These are phyloP conservation scores for Suhomyces atakaporum DNA, from an alignment of 1,139 yeast genomes.

Conservation along the genomic window DNA sequence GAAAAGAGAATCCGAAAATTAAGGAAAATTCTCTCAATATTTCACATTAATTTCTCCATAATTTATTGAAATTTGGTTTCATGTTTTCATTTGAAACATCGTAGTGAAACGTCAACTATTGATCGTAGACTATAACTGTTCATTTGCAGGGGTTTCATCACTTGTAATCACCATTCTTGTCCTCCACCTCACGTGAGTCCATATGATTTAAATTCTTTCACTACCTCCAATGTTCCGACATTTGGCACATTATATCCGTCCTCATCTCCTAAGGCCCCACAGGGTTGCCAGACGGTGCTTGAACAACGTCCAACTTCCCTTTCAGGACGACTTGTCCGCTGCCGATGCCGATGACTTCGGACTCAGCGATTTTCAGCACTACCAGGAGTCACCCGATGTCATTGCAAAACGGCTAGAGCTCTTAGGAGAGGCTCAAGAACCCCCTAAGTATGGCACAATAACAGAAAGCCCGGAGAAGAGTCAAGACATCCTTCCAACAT, in stretches of 20 bases:
- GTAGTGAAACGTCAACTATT: too few relatives aligned
- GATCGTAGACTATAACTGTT: too few relatives aligned
- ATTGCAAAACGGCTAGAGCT: constrained; percentile 14
- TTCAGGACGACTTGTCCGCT: constrained; percentile 41
- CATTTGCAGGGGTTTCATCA: too few relatives aligned
- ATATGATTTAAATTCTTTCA: too few relatives aligned
- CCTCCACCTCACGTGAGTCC: too few relatives aligned
- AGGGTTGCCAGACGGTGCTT: constrained; percentile 12
- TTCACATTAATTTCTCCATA: too few relatives aligned
- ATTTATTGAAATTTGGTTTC: too few relatives aligned
- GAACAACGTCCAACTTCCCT: constrained; percentile 32
- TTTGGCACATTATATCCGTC: not conserved
- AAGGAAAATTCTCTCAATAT: too few relatives aligned
- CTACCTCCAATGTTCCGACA: not conserved
- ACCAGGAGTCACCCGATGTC: constrained; percentile 36
- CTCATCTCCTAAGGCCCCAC: not conserved
- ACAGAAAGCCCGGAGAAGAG: not conserved
- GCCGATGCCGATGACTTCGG: constrained; percentile 40
- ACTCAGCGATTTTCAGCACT: constrained; percentile 43
- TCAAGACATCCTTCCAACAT: not conserved
- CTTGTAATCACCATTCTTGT: too few relatives aligned
- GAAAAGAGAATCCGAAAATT: too few relatives aligned
- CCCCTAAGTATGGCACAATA: not conserved
- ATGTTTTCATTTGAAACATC: too few relatives aligned
- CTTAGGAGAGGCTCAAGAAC: not conserved